Evolutionary conservation across 2,329 filamentous ascomycete genomes (phyloP).

Genomic region (Raffaelea arxii): DNA sequence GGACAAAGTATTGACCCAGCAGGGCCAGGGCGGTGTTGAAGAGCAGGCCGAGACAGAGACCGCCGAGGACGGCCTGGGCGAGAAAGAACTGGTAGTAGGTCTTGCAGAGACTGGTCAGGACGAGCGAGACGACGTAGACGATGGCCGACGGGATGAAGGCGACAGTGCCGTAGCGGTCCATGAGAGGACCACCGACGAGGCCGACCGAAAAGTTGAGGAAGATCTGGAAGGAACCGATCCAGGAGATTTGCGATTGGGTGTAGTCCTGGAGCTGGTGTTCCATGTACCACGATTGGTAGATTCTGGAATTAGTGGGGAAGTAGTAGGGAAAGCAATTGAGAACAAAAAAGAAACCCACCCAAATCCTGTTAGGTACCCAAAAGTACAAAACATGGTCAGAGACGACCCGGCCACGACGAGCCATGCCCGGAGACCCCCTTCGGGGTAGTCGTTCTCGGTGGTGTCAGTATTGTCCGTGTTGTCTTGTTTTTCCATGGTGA

Average conservation of each 20-base stretch:
- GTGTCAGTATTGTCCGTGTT: too few relatives aligned
- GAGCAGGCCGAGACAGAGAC: slow-evolving; percentile 3
- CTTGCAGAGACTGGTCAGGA: slow-evolving; percentile 18
- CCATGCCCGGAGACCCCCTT: slow-evolving; percentile 20
- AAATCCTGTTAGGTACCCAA: slow-evolving; percentile 3
- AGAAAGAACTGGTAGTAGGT: slow-evolving; percentile 5
- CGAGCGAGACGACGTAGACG: slow-evolving; percentile 37
- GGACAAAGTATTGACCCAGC: slow-evolving; percentile 1
- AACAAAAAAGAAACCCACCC: too few relatives aligned
- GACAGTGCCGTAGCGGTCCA: slow-evolving; percentile 25
- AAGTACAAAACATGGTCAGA: slow-evolving; percentile 17
- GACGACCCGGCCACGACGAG: slow-evolving; percentile 14
- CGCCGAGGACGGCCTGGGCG: slow-evolving; percentile 2
- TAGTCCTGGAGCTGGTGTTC: slow-evolving; percentile 19
- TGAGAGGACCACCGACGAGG: slow-evolving; percentile 20
- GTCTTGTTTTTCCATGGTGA: too few relatives aligned
- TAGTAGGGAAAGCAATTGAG: too few relatives aligned
- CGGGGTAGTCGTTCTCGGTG: slow-evolving; percentile 7
- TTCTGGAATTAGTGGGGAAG: background rate
- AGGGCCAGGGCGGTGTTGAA: slow-evolving; percentile 1
- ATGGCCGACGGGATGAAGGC: slow-evolving; percentile 38
- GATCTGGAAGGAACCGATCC: slow-evolving; percentile 23
- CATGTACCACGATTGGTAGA: slow-evolving; percentile 9
- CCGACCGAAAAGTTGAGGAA: slow-evolving; percentile 21
- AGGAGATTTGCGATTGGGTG: slow-evolving; percentile 14